Evolutionary conservation across 352 stramenopile species (phyloP).

Genomic region (Pythium periplocum): DNA sequence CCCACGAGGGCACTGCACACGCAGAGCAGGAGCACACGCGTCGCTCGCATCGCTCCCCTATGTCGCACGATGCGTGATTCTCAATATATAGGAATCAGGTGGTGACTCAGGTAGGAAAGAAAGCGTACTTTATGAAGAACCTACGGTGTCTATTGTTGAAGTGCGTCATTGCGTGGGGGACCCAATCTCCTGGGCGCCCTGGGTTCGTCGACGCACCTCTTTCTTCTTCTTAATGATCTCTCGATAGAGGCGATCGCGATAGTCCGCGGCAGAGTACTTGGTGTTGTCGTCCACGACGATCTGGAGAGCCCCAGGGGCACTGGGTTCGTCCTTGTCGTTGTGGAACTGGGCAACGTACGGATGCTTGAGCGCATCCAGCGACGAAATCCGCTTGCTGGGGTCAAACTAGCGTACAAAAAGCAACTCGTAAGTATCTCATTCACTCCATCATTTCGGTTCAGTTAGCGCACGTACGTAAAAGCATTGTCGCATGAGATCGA

Average conservation of each 20-base stretch:
- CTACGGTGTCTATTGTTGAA: no score
- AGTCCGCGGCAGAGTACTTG: constrained; percentile 92
- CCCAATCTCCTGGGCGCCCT: constrained; percentile 20
- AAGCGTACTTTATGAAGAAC: no score
- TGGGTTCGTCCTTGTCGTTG: constrained; percentile 91
- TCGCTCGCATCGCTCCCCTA: no score
- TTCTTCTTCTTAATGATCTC: constrained; percentile 94
- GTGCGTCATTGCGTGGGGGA: constrained; percentile 8
- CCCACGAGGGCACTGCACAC: no score
- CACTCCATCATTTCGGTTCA: no score
- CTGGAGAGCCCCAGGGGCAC: constrained; percentile 53
- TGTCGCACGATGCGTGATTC: no score
- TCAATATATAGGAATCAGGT: no score
- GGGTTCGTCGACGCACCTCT: constrained; percentile 65
- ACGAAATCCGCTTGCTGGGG: constrained; percentile 86
- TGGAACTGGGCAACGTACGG: constrained; percentile 94
- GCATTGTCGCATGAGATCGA: constrained; percentile 88
- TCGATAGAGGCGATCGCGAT: constrained; percentile 89
- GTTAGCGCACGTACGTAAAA: constrained; percentile 49
- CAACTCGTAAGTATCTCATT: background rate
- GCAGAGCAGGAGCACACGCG: no score
- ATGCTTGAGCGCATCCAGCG: constrained; percentile 87
- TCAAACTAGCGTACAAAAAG: constrained; percentile 72
- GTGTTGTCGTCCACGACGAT: constrained; percentile 94
- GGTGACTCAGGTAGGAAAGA: no score